Conservation (phyloP, 176 grass and related monocot genomes). For the Puccinellia tenuiflora region DNA sequence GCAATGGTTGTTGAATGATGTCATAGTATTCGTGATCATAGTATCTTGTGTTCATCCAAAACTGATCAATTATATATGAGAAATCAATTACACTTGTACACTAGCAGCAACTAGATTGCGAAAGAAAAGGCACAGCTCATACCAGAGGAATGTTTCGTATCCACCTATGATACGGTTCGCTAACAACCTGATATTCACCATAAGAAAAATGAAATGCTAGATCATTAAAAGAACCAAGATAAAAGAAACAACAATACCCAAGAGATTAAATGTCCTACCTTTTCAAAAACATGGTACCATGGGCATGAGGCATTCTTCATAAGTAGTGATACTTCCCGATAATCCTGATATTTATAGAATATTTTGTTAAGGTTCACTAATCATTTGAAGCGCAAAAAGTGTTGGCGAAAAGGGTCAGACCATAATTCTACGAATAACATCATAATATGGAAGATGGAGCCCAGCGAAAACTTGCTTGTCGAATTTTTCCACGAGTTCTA, state of each 20-base stretch:
- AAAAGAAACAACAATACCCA: neutral
- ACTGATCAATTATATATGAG: neutral
- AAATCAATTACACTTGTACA: neutral
- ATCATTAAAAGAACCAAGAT: neutral
- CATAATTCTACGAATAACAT: slow-evolving; percentile 26
- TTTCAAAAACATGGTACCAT: neutral
- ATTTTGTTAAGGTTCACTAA: neutral
- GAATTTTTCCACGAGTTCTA: neutral
- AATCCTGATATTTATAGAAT: slow-evolving; percentile 3
- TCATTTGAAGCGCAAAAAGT: neutral
- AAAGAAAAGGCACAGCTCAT: neutral
- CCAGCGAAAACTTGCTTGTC: neutral
- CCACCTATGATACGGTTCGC: neutral
- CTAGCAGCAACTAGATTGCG: neutral
- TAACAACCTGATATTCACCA: slow-evolving; percentile 9
- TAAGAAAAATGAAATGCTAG: neutral
- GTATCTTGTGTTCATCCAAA: slow-evolving; percentile 20
- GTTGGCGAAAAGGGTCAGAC: neutral
- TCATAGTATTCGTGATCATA: neutral
- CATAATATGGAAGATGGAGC: slow-evolving; percentile 1
- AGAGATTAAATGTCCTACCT: neutral
- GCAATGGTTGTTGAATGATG: neutral
- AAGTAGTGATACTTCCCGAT: neutral
- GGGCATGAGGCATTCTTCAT: neutral
- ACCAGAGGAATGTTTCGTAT: neutral